These are phyloP conservation scores for Stylosanthes scabra DNA, from an alignment of 331 rosid genomes.

Conservation along the genomic window DNA sequence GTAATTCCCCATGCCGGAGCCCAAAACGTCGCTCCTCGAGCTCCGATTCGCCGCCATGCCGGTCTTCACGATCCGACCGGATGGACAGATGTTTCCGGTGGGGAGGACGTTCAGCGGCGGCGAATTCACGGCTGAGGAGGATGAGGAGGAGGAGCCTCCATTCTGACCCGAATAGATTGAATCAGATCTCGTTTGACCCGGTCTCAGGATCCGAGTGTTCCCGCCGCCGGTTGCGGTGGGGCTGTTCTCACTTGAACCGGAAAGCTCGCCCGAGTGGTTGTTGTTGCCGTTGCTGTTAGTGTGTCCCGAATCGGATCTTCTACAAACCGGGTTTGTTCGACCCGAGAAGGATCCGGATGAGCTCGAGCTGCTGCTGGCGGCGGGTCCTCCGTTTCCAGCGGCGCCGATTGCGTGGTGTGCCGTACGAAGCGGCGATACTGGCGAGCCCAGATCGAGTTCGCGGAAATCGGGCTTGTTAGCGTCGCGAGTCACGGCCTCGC, in stretches of 20 bases:
- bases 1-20: slow-evolving; percentile 79
- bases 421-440: slow-evolving; percentile 81
- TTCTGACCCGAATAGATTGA: slow-evolving; percentile 65
- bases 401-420: slow-evolving; percentile 53
- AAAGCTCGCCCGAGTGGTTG: slow-evolving; percentile 90
- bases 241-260: slow-evolving; percentile 82
- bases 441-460: slow-evolving; percentile 97
- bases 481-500: slow-evolving; percentile 60
- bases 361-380: slow-evolving; percentile 82
- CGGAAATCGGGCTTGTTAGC: slow-evolving; percentile 86
- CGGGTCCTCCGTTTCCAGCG: slow-evolving; percentile 43
- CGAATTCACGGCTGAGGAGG: slow-evolving; percentile 52
- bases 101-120: slow-evolving; percentile 75
- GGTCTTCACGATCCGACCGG: slow-evolving; percentile 72
- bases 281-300: slow-evolving; percentile 52
- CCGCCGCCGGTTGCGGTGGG: slow-evolving; percentile 70
- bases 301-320: slow-evolving; percentile 60
- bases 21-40: slow-evolving; percentile 72
- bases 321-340: slow-evolving; percentile 49
- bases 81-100: slow-evolving; percentile 91
- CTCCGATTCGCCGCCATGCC: slow-evolving; percentile 63
- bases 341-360: slow-evolving; percentile 94
- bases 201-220: slow-evolving; percentile 44
- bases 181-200: slow-evolving; percentile 76
- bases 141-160: neutral